Base-by-base conservation (phyloP, 2,329 filamentous ascomycete genomes). In the Colletotrichum sojae region DNA sequence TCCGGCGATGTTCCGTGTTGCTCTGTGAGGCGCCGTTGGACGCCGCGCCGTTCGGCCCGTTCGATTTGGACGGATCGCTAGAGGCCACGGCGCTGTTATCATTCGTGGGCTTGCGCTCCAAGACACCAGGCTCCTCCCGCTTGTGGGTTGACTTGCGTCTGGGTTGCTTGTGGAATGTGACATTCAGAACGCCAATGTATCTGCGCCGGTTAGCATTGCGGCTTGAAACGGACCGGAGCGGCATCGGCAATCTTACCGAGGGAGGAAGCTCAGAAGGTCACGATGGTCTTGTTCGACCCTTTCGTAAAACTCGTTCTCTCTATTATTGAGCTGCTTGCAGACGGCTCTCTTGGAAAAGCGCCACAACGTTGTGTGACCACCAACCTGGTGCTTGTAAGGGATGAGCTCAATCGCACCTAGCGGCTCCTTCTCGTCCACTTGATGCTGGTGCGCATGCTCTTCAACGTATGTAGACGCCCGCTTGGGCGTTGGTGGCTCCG, bases 231-330 rank as follows among this genome's bases (percentile, higher is more conserved):
- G 31, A 36, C 8, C 31, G 31, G 31, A 36, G 31, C 31, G 9
- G 31, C 8, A 36, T 16, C 25, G 25, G 15, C 46, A n/a, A 75
- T 75, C 84, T 71, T 83, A 92, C 91, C 95, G 94, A 72, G 96
- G 96, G 72, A 99, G 86, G 78, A 98, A 99, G 49, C 92, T 90
- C 69, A 99, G 84, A 75, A 99, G 86, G 77, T 97, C 92, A 72
- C 94, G 93, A 80, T 99, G 95, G 73, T 94, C 90, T 76, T 90
- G 90, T 83, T 99, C 96, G 75, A 98, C 94, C 63, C 92, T 96
- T 81, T 99, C 96, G 80, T 99, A 99, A 78, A 99, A 99, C 81
- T 97, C 94, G 80, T 99, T 99, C 78, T 99, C 96, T 76, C 95
- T 89, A 79, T 97, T 99, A 80, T 97, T 99, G 76, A 99, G 88